A percentile compares a stretch with the other conserved stretches of the same genome.
Conservation (phyloP, 2,329 filamentous ascomycete species). For the Trichoderma breve region DNA sequence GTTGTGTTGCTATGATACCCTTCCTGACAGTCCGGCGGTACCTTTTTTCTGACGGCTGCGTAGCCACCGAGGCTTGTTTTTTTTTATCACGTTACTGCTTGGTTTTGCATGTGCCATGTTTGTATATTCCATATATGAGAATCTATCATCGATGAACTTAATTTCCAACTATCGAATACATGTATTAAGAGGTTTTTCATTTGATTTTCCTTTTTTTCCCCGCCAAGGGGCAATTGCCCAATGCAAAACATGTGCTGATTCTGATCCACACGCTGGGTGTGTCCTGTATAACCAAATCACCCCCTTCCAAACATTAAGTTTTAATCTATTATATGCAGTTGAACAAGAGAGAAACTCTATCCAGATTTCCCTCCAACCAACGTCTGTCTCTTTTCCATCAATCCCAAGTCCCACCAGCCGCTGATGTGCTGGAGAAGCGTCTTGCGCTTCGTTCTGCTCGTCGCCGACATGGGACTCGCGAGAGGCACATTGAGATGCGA, state of each 20-base stretch:
- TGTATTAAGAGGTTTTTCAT: neutral
- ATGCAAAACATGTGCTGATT: neutral
- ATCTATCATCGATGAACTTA: neutral
- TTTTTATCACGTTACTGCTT: neutral
- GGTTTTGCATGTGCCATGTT: neutral
- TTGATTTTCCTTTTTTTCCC: neutral
- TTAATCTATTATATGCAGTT: neutral
- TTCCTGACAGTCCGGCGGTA: neutral
- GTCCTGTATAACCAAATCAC: neutral
- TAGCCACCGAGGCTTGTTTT: neutral
- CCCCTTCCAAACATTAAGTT: neutral
- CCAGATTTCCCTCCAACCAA: neutral
- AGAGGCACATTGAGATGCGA: neutral
- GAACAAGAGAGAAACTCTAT: neutral
- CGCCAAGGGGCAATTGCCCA: neutral
- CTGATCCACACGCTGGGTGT: neutral
- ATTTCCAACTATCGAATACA: neutral
- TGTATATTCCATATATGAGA: neutral
- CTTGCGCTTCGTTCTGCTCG: neutral
- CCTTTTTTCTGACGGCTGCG: neutral
- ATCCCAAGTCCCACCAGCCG: neutral
- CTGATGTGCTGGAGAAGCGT: neutral
- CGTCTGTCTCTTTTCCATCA: neutral
- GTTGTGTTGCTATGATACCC: conserved; percentile 40
- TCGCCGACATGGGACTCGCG: neutral